A percentile compares a stretch with the other conserved stretches of the same genome.
These are phyloP conservation scores for Dictyophora rubrovolvata DNA, from an alignment of 768 basidiomycete genomes.

Conservation along the genomic window DNA sequence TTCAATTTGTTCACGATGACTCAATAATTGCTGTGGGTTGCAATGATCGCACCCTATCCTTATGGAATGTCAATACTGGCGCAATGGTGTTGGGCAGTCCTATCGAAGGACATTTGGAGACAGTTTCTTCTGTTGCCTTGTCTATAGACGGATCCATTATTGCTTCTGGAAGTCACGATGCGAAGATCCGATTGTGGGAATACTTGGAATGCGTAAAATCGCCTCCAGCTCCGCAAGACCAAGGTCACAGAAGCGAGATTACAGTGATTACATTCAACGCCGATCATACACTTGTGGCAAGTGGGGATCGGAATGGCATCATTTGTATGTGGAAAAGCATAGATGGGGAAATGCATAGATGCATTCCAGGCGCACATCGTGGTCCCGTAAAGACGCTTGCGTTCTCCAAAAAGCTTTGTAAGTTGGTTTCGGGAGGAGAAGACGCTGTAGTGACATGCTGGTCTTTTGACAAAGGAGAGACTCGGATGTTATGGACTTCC, in stretches of 20 bases:
- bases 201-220: neutral
- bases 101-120: conserved; percentile 1
- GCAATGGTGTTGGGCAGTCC: neutral
- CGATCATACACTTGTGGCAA: conserved; percentile 6
- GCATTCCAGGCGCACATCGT: neutral
- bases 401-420: neutral
- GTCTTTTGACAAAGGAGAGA: neutral
- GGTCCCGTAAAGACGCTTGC: neutral
- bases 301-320: conserved; percentile 3
- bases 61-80: neutral
- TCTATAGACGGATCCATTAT: conserved; percentile 5
- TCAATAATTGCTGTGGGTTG: neutral
- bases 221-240: neutral
- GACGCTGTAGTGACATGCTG: neutral
- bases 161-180: conserved; percentile 9
- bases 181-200: conserved; percentile 4
- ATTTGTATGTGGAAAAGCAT: conserved; percentile 5
- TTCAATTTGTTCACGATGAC: neutral
- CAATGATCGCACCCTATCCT: neutral
- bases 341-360: neutral
- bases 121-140: conserved; percentile 9
- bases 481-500: neutral
- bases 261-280: conserved; percentile 6
- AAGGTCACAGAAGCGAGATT: neutral
- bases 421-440: neutral